Conservation (phyloP, 352 stramenopile species). For the Phytophthora cactorum region DNA sequence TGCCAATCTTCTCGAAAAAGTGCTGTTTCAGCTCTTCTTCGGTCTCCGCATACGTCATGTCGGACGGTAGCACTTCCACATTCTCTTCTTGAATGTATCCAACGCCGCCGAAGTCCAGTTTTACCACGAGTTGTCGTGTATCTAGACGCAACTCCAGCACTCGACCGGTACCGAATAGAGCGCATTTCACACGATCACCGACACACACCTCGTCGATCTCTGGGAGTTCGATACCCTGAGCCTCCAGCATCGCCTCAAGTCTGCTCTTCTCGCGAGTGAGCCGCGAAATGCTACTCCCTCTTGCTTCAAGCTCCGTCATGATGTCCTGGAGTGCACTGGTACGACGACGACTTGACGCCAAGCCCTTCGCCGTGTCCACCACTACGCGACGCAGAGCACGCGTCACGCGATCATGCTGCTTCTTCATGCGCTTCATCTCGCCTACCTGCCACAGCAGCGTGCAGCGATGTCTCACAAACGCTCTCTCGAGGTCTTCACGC, state of each 20-base stretch:
- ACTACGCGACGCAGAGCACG: slow-evolving; percentile 51
- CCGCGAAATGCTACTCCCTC: slow-evolving; percentile 57
- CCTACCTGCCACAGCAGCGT: slow-evolving; percentile 69
- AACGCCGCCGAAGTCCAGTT: slow-evolving; percentile 46
- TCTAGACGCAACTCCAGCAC: slow-evolving; percentile 51
- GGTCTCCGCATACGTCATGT: slow-evolving; percentile 56
- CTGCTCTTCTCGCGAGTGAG: slow-evolving; percentile 72
- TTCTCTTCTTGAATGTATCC: slow-evolving; percentile 68
- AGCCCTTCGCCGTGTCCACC: slow-evolving; percentile 52
- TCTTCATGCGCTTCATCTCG: slow-evolving; percentile 75
- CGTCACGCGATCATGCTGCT: slow-evolving; percentile 71
- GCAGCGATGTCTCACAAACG: slow-evolving; percentile 71
- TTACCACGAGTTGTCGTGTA: slow-evolving; percentile 50
- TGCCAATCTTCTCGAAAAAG: slow-evolving; percentile 77
- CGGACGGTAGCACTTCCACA: slow-evolving; percentile 58
- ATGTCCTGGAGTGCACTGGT: slow-evolving; percentile 82
- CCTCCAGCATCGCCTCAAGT: slow-evolving; percentile 56
- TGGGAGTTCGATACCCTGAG: slow-evolving; percentile 48
- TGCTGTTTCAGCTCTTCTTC: slow-evolving; percentile 64
- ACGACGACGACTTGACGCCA: slow-evolving; percentile 73
- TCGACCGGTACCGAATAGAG: slow-evolving; percentile 48
- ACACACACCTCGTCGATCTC: slow-evolving; percentile 72
- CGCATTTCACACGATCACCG: slow-evolving; percentile 57
- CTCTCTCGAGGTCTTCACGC: slow-evolving; percentile 76
- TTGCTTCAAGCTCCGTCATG: slow-evolving; percentile 77